These are phyloP conservation scores for Boletus sp. DNA, from an alignment of 768 basidiomycete species.

Conservation along the genomic window DNA sequence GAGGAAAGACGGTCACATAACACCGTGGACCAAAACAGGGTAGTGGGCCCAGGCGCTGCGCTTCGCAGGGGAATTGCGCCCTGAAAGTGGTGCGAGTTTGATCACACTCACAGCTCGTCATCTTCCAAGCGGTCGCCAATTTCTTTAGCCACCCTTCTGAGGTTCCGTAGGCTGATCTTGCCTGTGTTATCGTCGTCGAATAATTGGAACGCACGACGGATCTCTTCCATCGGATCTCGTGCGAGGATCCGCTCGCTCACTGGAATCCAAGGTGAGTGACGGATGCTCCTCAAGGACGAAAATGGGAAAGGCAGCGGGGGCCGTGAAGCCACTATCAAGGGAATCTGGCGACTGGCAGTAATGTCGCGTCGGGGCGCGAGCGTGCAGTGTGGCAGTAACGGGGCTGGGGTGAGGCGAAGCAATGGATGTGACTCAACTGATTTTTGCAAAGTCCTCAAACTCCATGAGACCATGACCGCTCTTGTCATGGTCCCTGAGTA, in stretches of 20 bases:
- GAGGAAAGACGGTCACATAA: slow-evolving; percentile 16
- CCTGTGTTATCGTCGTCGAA: slow-evolving; percentile 97
- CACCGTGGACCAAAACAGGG: slow-evolving; percentile 27
- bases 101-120: slow-evolving; percentile 81
- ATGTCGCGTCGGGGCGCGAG: slow-evolving; percentile 3
- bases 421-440: slow-evolving; percentile 56
- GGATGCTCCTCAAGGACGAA: neutral
- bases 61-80: slow-evolving; percentile 12
- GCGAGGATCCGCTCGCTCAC: slow-evolving; percentile 94
- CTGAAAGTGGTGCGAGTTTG: slow-evolving; percentile 12
- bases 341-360: neutral
- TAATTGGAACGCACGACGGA: slow-evolving; percentile 90
- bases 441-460: slow-evolving; percentile 90
- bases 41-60: slow-evolving; percentile 28
- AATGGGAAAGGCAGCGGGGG: neutral
- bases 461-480: slow-evolving; percentile 81
- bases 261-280: slow-evolving; percentile 35
- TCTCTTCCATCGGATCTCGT: slow-evolving; percentile 95
- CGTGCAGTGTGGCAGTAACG: neutral
- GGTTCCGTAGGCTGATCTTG: slow-evolving; percentile 87
- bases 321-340: neutral
- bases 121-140: slow-evolving; percentile 94
- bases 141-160: slow-evolving; percentile 93
- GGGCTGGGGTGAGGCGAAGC: neutral
- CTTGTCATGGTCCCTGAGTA: slow-evolving; percentile 88